Conservation (phyloP, 176 grass and related monocot species). For the Avena sativa region DNA sequence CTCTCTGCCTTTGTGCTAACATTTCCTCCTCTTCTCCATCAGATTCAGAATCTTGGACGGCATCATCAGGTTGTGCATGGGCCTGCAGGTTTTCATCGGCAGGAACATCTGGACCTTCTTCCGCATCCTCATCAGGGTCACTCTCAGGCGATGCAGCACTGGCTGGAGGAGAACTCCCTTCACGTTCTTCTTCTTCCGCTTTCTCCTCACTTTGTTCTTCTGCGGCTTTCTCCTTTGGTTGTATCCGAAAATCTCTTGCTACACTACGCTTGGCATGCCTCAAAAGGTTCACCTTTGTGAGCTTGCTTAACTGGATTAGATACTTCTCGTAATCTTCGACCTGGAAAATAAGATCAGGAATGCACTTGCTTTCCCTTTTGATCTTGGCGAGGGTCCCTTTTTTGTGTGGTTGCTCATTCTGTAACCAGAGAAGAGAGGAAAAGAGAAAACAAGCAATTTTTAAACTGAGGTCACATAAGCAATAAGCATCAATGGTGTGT, state of each 20-base stretch:
- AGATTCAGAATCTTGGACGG: conserved; percentile 53
- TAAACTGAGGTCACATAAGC: conserved; percentile 7
- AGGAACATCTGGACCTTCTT: conserved; percentile 51
- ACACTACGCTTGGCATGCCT: conserved; percentile 84
- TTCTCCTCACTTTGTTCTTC: conserved; percentile 51
- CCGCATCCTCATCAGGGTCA: conserved; percentile 51
- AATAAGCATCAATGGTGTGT: neutral
- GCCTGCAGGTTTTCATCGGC: conserved; percentile 41
- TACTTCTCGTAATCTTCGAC: conserved; percentile 96
- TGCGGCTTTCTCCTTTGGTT: conserved; percentile 45
- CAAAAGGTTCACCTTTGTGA: conserved; percentile 78
- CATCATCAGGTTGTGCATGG: conserved; percentile 20
- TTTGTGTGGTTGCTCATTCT: conserved; percentile 55
- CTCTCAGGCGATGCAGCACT: conserved; percentile 53
- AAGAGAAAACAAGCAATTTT: conserved; percentile 27
- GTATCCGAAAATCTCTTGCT: conserved; percentile 86
- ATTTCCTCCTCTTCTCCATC: conserved; percentile 63
- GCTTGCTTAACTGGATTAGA: conserved; percentile 83
- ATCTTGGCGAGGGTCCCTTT: conserved; percentile 69
- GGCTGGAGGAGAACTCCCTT: conserved; percentile 43
- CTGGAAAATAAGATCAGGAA: conserved; percentile 94
- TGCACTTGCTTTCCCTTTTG: conserved; percentile 88
- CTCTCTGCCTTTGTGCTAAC: conserved; percentile 55
- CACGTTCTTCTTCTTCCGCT: conserved; percentile 43
- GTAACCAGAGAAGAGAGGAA: conserved; percentile 34